Evolutionary conservation across 768 basidiomycete species (phyloP).

Genomic region (Cystofilobasidium ferigula): DNA sequence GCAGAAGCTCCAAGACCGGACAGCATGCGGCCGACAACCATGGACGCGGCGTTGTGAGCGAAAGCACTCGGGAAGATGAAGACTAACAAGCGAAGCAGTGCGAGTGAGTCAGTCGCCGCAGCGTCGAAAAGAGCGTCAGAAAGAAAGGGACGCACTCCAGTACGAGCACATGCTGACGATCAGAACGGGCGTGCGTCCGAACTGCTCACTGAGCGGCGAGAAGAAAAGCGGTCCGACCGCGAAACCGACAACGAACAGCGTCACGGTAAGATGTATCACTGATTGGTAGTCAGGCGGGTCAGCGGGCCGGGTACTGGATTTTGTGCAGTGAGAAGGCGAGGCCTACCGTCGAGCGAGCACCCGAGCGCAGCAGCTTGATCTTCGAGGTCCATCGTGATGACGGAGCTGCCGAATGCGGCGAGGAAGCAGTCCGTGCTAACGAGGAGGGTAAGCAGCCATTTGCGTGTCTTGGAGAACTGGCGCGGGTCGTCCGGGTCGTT

Average conservation of each 20-base stretch:
- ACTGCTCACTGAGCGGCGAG: constrained; percentile 35
- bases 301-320: background rate
- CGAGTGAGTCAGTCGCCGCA: background rate
- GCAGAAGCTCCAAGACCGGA: constrained; percentile 34
- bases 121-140: background rate
- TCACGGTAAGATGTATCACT: background rate
- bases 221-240: constrained; percentile 35
- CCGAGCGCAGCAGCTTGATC: no score
- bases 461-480: background rate
- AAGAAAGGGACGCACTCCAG: constrained; percentile 6
- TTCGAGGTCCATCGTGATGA: no score
- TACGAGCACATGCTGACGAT: constrained; percentile 31
- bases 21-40: constrained; percentile 34
- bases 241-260: constrained; percentile 29
- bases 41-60: constrained; percentile 32
- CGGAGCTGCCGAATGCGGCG: constrained; percentile 26
- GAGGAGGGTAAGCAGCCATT: constrained; percentile 26
- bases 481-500: constrained; percentile 9
- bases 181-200: constrained; percentile 33
- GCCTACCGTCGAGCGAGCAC: constrained; percentile 29
- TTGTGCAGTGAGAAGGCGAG: constrained; percentile 29
- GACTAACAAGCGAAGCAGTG: constrained; percentile 6
- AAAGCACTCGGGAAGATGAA: constrained; percentile 37
- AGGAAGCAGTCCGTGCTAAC: constrained; percentile 30
- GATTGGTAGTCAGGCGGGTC: constrained; percentile 1